Percentiles rank a stretch among this genome's conserved stretches.
phyloP scores from a whole-genome alignment of 2,329 filamentous ascomycete species.

The Pseudonectria buxi region DNA sequence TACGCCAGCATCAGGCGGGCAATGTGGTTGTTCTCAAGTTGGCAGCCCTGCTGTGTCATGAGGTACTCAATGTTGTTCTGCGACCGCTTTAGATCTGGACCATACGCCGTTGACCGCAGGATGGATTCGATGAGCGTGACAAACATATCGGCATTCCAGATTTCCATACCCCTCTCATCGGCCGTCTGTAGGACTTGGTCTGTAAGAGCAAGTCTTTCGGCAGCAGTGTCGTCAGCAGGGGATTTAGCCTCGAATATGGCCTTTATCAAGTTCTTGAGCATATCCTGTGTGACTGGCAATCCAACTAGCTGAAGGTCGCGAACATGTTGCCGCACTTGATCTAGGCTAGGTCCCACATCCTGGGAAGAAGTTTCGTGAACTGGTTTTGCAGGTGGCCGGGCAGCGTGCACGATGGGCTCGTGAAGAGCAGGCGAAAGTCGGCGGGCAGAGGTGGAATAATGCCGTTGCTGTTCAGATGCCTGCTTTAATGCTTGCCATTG shows the following conservation, averaged over 20 bases:
- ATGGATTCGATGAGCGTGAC: constrained; percentile 38
- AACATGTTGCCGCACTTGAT: constrained; percentile 23
- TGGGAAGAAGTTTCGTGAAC: background rate
- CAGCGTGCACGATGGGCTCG: background rate
- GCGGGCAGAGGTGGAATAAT: constrained; percentile 27
- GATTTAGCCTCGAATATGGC: constrained; percentile 28
- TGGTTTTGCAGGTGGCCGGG: background rate
- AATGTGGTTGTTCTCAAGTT: constrained; percentile 34
- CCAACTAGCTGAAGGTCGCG: constrained; percentile 34
- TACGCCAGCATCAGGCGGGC: constrained; percentile 40
- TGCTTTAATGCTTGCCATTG: constrained; percentile 31
- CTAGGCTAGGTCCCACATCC: constrained; percentile 8
- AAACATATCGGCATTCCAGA: constrained; percentile 42
- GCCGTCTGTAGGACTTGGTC: constrained; percentile 39
- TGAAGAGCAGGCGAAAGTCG: constrained; percentile 11
- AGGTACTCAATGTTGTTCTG: constrained; percentile 40
- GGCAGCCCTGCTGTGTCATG: constrained; percentile 29
- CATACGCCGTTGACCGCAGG: constrained; percentile 25
- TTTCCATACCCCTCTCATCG: constrained; percentile 36
- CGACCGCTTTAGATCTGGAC: constrained; percentile 29
- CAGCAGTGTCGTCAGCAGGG: constrained; percentile 14
- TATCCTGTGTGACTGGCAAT: constrained; percentile 27
- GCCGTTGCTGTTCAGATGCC: constrained; percentile 28
- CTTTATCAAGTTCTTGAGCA: constrained; percentile 32
- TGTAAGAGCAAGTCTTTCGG: constrained; percentile 31